Evolutionary conservation across 139 green algal species (phyloP).

Genomic region (Picochlorum costavermella): DNA sequence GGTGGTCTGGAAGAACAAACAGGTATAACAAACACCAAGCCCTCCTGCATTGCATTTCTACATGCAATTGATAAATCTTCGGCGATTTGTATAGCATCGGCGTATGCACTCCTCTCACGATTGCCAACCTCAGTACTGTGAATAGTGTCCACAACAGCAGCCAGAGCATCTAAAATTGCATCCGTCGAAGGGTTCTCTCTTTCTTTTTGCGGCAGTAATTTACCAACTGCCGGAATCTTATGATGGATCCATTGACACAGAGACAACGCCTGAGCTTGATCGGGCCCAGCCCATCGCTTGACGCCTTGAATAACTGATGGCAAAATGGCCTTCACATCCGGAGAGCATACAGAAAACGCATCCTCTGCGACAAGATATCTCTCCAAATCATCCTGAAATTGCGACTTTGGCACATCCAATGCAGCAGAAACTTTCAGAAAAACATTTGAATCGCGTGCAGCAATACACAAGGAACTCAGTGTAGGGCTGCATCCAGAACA

Average conservation of each 20-base stretch:
- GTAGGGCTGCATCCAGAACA: not conserved
- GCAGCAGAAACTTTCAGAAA: slow-evolving; percentile 15
- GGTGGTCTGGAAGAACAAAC: slow-evolving; percentile 7
- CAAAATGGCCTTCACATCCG: not conserved
- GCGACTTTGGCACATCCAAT: slow-evolving; percentile 20
- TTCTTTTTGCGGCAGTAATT: slow-evolving; percentile 10
- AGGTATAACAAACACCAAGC: slow-evolving; percentile 32
- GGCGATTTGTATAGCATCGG: slow-evolving; percentile 4
- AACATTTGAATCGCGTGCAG: slow-evolving; percentile 5
- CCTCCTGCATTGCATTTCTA: slow-evolving; percentile 17
- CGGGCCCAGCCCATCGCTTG: slow-evolving; percentile 29
- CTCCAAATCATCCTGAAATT: slow-evolving; percentile 6
- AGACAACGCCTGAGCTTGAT: slow-evolving; percentile 28
- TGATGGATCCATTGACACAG: slow-evolving; percentile 27
- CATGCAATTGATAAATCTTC: slow-evolving; percentile 14
- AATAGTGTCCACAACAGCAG: slow-evolving; percentile 5
- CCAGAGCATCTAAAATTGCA: slow-evolving; percentile 15
- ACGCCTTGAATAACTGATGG: slow-evolving; percentile 22
- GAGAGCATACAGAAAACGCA: slow-evolving; percentile 13
- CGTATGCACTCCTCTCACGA: slow-evolving; percentile 2
- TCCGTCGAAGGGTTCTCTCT: not conserved
- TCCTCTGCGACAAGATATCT: slow-evolving; percentile 32
- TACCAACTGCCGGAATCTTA: slow-evolving; percentile 5
- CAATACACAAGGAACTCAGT: slow-evolving; percentile 10
- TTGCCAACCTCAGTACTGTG: not conserved